Percentiles rank a stretch among this genome's conserved stretches.
These are phyloP conservation scores for Wickerhamomyces queroliae DNA, from an alignment of 805 yeast genomes.

Conservation along the genomic window DNA sequence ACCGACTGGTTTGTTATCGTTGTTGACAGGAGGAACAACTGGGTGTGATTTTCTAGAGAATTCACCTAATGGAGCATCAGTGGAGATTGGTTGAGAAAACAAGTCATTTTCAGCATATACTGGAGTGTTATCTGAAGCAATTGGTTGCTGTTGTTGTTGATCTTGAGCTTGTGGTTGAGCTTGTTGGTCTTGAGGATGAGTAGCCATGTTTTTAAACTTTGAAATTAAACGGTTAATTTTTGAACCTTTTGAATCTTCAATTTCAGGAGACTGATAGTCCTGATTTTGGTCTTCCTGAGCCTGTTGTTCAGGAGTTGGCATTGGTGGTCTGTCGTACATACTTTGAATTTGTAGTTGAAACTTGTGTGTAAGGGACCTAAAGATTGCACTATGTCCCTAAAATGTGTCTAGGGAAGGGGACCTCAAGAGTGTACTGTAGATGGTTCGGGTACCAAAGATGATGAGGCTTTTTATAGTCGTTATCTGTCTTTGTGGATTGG, in stretches of 20 bases:
- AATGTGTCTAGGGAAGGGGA: not conserved
- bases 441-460: too few relatives aligned
- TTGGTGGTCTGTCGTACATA: conserved; percentile 25
- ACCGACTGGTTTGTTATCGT: conserved; percentile 40
- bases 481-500: too few relatives aligned
- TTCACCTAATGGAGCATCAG: conserved; percentile 36
- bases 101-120: conserved; percentile 21
- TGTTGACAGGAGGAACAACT: conserved; percentile 21
- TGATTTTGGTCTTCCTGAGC: conserved; percentile 1
- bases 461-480: too few relatives aligned
- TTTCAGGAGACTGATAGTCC: not conserved
- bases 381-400: too few relatives aligned
- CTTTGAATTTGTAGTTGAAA: conserved; percentile 2
- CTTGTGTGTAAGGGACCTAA: conserved; percentile 8
- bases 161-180: conserved; percentile 2
- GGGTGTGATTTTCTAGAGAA: conserved; percentile 29
- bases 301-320: conserved; percentile 21
- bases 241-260: conserved; percentile 1
- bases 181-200: conserved; percentile 2
- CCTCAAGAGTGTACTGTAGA: too few relatives aligned
- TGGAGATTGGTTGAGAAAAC: conserved; percentile 37
- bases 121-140: conserved; percentile 2
- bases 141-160: conserved; percentile 1
- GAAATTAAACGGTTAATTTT: conserved; percentile 7
- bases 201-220: conserved; percentile 12